Evolutionary conservation across 805 yeast genomes (phyloP), one percentile per base, ranked within the genome.

Genomic region (Ogataea parapolymorpha): DNA sequence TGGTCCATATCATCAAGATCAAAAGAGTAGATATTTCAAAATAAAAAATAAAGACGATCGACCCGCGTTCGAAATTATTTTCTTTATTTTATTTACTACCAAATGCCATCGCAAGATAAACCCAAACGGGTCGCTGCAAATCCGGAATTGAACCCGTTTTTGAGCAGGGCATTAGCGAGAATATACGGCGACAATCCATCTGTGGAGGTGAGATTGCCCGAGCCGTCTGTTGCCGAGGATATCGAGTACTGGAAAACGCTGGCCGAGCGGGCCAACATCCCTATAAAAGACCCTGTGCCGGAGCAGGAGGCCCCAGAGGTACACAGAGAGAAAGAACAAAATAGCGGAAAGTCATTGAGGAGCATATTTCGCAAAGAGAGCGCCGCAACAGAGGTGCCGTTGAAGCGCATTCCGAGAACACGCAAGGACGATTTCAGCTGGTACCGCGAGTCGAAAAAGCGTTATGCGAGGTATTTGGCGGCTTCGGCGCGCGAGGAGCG

Each of bases 401-500:
- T 18, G 13, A 22, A 9, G 13, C 22, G n/a, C 12, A 35, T 31
- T 20, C 41, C 16, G 26, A 22, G 8, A 39, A 40, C 10, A 31
- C 44, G 40, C n/a, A 46, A 44, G 13, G 51, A 55, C 29, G 54
- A 54, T 10, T 42, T 58, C 22, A 42, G 47, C 5, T 69, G 74
- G 75, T 61, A 65, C 41, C 46, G 53, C 12, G 50, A 59, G 2
- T 41, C 70, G 42, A 68, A 63, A 34, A 43, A 37, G 8, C 57
- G 62, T 32, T 72, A 70, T 11, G 44, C 58, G 24, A 49, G 50
- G 6, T 57, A 62, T 10, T 45, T 67, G 11, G 47, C 50, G 12
- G 48, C 61, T 18, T 64, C 66, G 7, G 58, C 58, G 25, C 46
- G 48, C 14, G 68, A 71, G 29, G 75, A 72, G 41, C 54, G 55